Base-by-base conservation (phyloP, 371 early-diverging fungal genomes). In the Rhizopus arrhizus region DNA sequence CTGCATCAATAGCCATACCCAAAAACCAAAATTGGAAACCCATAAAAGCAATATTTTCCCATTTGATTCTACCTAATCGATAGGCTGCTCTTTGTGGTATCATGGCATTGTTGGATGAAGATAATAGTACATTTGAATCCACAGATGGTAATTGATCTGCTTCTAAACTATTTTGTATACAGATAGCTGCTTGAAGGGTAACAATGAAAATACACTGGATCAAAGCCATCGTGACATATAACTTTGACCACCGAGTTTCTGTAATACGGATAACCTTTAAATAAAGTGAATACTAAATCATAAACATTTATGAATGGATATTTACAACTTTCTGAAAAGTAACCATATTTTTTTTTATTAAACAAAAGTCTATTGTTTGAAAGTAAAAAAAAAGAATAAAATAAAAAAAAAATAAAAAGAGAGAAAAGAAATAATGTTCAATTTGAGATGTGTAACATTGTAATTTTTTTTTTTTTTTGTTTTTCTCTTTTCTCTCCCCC, bases 1-100 rank as follows among this genome's bases (percentile, higher is more conserved):
- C 80, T 35, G 81, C 81, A 61, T 81, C 81, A 33, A 81, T 61
- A 2, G 64, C 65, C 69, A 69, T 69, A 32, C 61, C 61, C 10
- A 69, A 35, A 41, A 64, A 69, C 70, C 70, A 70, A 11, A 63
- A 38, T 53, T 70, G 70, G 29, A 70, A 70, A 3, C 67, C 67
- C 33, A 70, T 70, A 49, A 70, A 70, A 1, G 70, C 67, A 42
- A 70, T 62, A 34, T 70, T 70, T 28, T 70, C 70, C 70, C 70
- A 70, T 46, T 69, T 64, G 9, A 69, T 69, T 58, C 69, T 40
- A 15, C 53, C 60, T 2, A 69, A 35, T 34, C 69, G 36, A 49
- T 69, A 61, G 13, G 53, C 57, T 6, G 69, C 69, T 34, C 51
- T 34, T 5, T 64, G 33, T 3, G 53, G 58, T 43, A 65, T 64